Percentiles rank a stretch among this genome's conserved stretches.
phyloP scores from a whole-genome alignment of 2,329 filamentous ascomycete genomes.

The Trichoderma hamatum region DNA sequence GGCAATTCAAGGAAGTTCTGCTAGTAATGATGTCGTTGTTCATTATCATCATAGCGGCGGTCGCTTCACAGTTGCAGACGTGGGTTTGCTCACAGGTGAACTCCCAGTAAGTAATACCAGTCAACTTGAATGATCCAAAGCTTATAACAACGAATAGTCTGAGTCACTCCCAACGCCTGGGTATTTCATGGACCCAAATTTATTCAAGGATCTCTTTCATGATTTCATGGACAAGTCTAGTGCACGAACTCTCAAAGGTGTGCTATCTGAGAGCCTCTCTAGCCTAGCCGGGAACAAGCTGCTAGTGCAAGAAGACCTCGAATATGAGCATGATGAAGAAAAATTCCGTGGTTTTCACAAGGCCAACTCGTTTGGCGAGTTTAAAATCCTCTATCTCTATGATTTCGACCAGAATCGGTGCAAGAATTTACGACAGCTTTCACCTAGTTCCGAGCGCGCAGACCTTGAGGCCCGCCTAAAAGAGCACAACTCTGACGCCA shows the following conservation, averaged over 20 bases:
- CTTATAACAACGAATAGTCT: neutral
- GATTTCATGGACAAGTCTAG: slow-evolving; percentile 2
- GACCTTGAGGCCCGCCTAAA: slow-evolving; percentile 1
- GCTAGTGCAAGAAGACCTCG: neutral
- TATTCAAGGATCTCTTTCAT: slow-evolving; percentile 10
- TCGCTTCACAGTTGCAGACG: slow-evolving; percentile 18
- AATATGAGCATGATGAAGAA: slow-evolving; percentile 3
- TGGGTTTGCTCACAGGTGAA: slow-evolving; percentile 17
- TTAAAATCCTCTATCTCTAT: slow-evolving; percentile 15
- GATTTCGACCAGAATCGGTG: slow-evolving; percentile 15
- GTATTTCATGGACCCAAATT: neutral
- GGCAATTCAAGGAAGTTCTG: slow-evolving; percentile 17
- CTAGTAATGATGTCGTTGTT: neutral
- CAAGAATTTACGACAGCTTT: slow-evolving; percentile 5
- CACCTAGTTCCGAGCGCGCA: neutral
- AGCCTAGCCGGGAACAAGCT: slow-evolving; percentile 2
- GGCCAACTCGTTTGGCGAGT: neutral
- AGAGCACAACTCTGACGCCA: slow-evolving; percentile 10
- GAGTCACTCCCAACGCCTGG: neutral
- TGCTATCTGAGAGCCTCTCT: neutral
- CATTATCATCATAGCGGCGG: neutral
- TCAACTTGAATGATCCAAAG: neutral
- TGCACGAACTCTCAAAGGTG: slow-evolving; percentile 5
- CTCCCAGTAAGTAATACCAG: neutral
- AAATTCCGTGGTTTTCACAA: neutral